Conservation (phyloP, 345 rosid genomes). For the Euphorbia pulcherrima region DNA sequence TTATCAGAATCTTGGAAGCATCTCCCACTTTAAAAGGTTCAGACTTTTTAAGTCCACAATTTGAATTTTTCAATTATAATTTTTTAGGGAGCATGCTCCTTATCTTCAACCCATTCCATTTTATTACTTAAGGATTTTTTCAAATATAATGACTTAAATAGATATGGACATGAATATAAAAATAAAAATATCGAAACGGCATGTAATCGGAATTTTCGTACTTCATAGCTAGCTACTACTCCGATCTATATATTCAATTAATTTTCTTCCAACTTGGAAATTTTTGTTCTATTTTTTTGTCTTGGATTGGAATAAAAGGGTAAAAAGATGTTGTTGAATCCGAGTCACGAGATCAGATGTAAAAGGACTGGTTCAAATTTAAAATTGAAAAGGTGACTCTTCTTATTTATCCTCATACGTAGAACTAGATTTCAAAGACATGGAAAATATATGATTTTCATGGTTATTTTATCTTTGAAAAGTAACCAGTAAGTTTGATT, state of each 20-base stretch:
- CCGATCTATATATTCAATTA: not conserved
- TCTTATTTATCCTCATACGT: too few relatives aligned
- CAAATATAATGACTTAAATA: too few relatives aligned
- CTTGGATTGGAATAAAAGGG: not conserved
- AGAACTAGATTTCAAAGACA: too few relatives aligned
- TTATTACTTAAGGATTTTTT: not conserved
- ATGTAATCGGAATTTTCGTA: too few relatives aligned
- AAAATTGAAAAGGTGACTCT: too few relatives aligned
- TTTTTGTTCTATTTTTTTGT: too few relatives aligned
- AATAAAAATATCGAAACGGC: too few relatives aligned
- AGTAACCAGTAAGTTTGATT: too few relatives aligned
- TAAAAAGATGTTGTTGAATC: slow-evolving; percentile 3
- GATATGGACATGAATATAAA: too few relatives aligned
- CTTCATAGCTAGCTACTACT: too few relatives aligned
- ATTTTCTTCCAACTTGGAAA: not conserved
- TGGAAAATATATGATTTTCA: too few relatives aligned
- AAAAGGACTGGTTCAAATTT: not conserved
- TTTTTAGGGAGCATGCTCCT: slow-evolving; percentile 18
- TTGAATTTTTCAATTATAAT: not conserved
- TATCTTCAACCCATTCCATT: slow-evolving; percentile 14
- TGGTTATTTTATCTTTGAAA: too few relatives aligned
- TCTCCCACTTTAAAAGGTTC: not conserved
- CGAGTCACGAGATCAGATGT: not conserved
- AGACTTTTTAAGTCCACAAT: not conserved
- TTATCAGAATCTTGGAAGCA: slow-evolving; percentile 10